Conservation (phyloP, 257 asterid species). For the Echites panduratus region DNA sequence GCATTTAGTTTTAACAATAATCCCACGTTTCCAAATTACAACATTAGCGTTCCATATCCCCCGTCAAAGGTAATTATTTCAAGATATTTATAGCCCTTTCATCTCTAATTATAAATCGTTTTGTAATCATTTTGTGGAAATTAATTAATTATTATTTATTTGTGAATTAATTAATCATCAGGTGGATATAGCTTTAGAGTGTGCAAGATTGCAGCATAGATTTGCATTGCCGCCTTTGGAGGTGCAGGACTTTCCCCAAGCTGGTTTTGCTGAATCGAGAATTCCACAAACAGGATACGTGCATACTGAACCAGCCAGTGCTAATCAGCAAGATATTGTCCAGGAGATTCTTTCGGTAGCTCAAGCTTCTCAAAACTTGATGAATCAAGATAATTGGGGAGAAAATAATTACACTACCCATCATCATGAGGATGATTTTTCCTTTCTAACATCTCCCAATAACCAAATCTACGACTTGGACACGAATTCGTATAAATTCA, state of each 20-base stretch:
- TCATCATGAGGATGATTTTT: slow-evolving; percentile 45
- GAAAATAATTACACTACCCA: slow-evolving; percentile 22
- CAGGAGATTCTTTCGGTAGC: slow-evolving; percentile 81
- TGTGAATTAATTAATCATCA: slow-evolving; percentile 5
- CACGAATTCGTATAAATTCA: slow-evolving; percentile 21
- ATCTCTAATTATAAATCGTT: too few relatives aligned
- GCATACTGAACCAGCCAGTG: slow-evolving; percentile 22
- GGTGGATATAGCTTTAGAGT: slow-evolving; percentile 85
- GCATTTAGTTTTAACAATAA: slow-evolving; percentile 41
- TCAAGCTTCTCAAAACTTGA: slow-evolving; percentile 70
- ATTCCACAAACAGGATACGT: slow-evolving; percentile 23
- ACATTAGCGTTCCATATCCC: slow-evolving; percentile 33
- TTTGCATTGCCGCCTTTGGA: slow-evolving; percentile 68
- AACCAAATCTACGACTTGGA: slow-evolving; percentile 39
- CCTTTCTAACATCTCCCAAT: slow-evolving; percentile 36
- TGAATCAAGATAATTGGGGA: slow-evolving; percentile 46
- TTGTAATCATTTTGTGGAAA: too few relatives aligned
- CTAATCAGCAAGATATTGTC: slow-evolving; percentile 46
- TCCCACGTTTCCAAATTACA: slow-evolving; percentile 36
- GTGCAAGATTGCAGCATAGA: slow-evolving; percentile 83
- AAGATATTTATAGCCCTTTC: too few relatives aligned
- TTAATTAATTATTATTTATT: too few relatives aligned
- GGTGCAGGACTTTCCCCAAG: slow-evolving; percentile 53
- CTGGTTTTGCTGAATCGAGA: slow-evolving; percentile 32
- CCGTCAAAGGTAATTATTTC: slow-evolving; percentile 86